These are phyloP conservation scores for Podaxis sp. DNA, from an alignment of 768 basidiomycete species.

Conservation along the genomic window DNA sequence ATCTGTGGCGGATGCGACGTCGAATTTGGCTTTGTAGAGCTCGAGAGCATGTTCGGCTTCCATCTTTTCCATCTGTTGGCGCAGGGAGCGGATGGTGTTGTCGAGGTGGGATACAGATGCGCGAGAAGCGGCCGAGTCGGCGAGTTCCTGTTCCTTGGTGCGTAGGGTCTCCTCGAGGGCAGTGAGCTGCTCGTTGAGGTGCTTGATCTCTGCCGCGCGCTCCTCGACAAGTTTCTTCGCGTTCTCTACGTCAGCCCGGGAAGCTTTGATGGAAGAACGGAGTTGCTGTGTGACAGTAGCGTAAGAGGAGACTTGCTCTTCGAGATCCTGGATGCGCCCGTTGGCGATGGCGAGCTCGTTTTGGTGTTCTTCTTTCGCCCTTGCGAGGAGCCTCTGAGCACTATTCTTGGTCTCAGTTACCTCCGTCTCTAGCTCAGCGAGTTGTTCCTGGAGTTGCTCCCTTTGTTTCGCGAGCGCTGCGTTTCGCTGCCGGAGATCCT, in stretches of 20 bases:
- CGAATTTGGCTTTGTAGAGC: not conserved
- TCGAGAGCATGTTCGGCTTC: not conserved
- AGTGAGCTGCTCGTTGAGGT: not conserved
- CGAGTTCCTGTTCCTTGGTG: conserved; percentile 5
- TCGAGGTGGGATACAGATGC: not conserved
- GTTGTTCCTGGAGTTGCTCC: not conserved
- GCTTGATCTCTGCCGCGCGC: not conserved
- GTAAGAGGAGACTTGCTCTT: conserved; percentile 1
- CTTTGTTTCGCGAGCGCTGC: not conserved
- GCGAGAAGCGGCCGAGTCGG: not conserved
- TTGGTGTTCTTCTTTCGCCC: conserved; percentile 1
- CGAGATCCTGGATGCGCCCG: not conserved
- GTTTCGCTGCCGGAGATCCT: not conserved
- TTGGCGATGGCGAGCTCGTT: not conserved
- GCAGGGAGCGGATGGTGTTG: not conserved
- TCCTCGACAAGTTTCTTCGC: not conserved
- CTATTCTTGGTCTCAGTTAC: not conserved
- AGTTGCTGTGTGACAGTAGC: not conserved
- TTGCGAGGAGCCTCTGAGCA: conserved; percentile 6
- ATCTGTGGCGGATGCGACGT: not conserved
- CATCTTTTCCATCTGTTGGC: not conserved
- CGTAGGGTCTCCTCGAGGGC: not conserved
- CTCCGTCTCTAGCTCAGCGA: conserved; percentile 2
- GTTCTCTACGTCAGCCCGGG: not conserved
- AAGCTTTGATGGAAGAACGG: not conserved